Base-by-base conservation (phyloP, 2,329 filamentous ascomycete species). In the Metarhizium guizhouense region DNA sequence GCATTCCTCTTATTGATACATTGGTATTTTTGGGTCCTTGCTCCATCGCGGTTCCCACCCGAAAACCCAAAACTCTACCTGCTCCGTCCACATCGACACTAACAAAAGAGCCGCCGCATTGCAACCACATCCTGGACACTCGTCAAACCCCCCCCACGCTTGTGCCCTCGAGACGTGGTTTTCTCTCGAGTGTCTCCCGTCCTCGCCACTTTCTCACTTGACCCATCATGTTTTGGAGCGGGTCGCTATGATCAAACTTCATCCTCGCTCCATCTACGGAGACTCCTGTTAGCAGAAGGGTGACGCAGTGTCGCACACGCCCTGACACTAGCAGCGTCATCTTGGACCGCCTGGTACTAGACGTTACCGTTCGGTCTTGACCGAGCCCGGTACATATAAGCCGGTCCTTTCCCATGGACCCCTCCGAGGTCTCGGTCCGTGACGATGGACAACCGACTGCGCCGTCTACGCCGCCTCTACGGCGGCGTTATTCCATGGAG, bases 401-500 rank as follows among this genome's bases (percentile, higher is more conserved):
- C 52, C 54, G 53, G 54, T 54, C 61, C 51, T 57, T 58, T 59
- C 62, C 65, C 66, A 72, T 73, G 70, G 69, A 71, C 55, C 60
- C 63, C 61, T 63, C 60, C 57, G 61, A 63, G 58, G 61, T 59
- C 54, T 58, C 61, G 60, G 63, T 59, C 60, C 63, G 63, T 61
- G 64, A 68, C 58, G 62, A 72, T 69, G 68, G 65, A 69, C 65
- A 62, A 61, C 60, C 63, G 59, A 62, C 60, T 57, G 56, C 58
- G 58, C 52, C 49, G 36, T 51, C 65, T 62, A 54, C 68, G 64
- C 65, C 71, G 70, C 70, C 68, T 59, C 65, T 69, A 57, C 70
- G 73, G 65, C 72, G 72, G 68, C 73, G 74, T 62, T 73, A 78
- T 63, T 81, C 78, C 52, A 78, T 80, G 70, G 78, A 81, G 66